Evolutionary conservation across 2,329 filamentous ascomycete species (phyloP).

Genomic region (Chrysosporium keratinophilum): DNA sequence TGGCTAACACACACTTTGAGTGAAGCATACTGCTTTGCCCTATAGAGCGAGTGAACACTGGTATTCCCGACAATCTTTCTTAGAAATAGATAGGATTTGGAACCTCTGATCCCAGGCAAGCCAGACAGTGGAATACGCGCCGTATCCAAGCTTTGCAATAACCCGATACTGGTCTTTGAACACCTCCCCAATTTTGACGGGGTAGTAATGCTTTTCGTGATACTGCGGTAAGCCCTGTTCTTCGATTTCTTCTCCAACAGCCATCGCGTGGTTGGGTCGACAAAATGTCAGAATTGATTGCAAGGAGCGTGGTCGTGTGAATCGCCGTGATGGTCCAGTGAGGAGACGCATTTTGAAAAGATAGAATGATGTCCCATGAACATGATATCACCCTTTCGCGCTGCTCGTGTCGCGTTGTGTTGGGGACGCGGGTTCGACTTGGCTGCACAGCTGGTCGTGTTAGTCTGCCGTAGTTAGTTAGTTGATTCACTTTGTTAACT

Average conservation of each 20-base stretch:
- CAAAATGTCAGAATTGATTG: slow-evolving; percentile 8
- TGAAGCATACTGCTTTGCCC: slow-evolving; percentile 16
- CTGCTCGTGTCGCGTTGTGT: too few relatives aligned
- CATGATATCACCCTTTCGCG: background rate
- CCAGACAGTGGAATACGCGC: slow-evolving; percentile 23
- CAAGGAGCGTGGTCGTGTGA: slow-evolving; percentile 7
- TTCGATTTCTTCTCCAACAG: slow-evolving; percentile 8
- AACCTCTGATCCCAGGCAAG: slow-evolving; percentile 18
- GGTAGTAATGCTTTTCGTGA: slow-evolving; percentile 19
- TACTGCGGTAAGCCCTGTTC: slow-evolving; percentile 16
- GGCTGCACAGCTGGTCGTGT: too few relatives aligned
- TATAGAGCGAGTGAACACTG: slow-evolving; percentile 1
- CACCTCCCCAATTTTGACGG: slow-evolving; percentile 18
- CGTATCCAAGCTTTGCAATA: slow-evolving; percentile 22
- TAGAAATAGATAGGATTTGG: background rate
- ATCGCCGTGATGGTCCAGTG: slow-evolving; percentile 2
- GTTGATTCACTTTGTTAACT: too few relatives aligned
- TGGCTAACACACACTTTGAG: slow-evolving; percentile 19
- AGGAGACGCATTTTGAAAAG: slow-evolving; percentile 11
- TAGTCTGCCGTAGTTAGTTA: too few relatives aligned
- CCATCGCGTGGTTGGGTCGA: slow-evolving; percentile 11
- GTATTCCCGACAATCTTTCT: background rate
- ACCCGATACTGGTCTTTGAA: slow-evolving; percentile 19
- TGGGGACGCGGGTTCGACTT: too few relatives aligned
- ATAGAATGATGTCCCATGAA: background rate